A percentile compares a stretch with the other conserved stretches of the same genome.
These are phyloP conservation scores for Nicotiana tomentosiformis DNA, from an alignment of 257 asterid species.

Conservation along the genomic window DNA sequence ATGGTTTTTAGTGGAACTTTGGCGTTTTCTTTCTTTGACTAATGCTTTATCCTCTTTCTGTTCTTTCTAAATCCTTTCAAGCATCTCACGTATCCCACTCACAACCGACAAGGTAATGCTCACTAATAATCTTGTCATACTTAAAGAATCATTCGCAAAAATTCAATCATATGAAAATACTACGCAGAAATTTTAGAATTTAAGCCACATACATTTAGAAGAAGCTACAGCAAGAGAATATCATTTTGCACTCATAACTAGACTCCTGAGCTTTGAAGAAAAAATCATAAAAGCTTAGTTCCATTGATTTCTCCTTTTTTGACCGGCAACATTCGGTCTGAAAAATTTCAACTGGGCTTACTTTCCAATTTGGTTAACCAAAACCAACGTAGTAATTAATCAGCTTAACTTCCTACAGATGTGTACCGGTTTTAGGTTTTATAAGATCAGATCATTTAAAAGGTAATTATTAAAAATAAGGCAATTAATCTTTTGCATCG, in stretches of 20 bases:
- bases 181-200: not conserved
- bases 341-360: too few species aligned
- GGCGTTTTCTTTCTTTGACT: conserved; percentile 28
- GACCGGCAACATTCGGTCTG: not conserved
- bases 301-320: not conserved
- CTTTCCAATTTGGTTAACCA: too few species aligned
- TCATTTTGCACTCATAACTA: not conserved
- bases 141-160: not conserved
- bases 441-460: too few species aligned
- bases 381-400: too few species aligned
- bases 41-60: not conserved
- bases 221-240: not conserved
- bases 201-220: not conserved
- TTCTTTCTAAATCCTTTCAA: conserved; percentile 1
- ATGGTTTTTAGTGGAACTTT: conserved; percentile 34
- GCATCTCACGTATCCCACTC: conserved; percentile 3
- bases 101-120: conserved; percentile 22
- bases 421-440: too few species aligned
- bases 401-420: too few species aligned
- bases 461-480: too few species aligned
- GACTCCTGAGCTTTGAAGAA: not conserved
- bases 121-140: not conserved
- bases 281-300: not conserved
- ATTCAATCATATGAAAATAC: not conserved
- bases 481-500: too few species aligned